A percentile compares a stretch with the other conserved stretches of the same genome.
Evolutionary conservation across 345 rosid genomes (phyloP).

Genomic region (Syzygium oleosum): DNA sequence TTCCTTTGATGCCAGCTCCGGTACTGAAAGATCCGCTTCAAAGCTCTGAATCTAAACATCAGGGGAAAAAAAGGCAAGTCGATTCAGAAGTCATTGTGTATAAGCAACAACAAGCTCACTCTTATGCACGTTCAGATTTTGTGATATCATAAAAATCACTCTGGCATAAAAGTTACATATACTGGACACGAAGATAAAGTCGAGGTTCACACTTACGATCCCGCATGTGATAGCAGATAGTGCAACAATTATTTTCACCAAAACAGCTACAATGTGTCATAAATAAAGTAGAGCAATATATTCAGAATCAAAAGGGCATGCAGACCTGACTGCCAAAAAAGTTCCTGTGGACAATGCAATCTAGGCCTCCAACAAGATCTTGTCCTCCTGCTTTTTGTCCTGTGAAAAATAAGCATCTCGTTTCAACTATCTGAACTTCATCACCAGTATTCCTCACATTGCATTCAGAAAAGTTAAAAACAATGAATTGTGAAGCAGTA

Average conservation of each 20-base stretch:
- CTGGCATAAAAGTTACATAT: neutral
- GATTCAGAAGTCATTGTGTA: neutral
- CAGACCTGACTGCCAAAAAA: constrained; percentile 95
- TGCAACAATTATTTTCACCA: neutral
- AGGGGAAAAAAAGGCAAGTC: neutral
- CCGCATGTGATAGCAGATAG: neutral
- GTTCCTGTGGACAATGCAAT: constrained; percentile 82
- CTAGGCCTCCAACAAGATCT: constrained; percentile 78
- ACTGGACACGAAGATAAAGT: neutral
- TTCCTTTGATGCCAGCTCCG: constrained; percentile 63
- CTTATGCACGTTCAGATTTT: neutral
- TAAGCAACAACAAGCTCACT: neutral
- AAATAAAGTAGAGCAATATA: neutral
- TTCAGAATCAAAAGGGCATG: neutral
- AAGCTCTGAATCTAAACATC: constrained; percentile 77
- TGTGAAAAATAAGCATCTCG: constrained; percentile 20
- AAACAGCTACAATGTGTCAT: neutral
- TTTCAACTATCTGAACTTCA: neutral
- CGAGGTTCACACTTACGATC: neutral
- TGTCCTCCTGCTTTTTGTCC: constrained; percentile 97
- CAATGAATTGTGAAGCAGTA: neutral
- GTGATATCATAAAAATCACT: neutral
- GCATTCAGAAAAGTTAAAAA: neutral
- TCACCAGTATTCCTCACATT: neutral
- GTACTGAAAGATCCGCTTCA: constrained; percentile 78